phyloP scores from a whole-genome alignment of 257 asterid species.

The Lavandula angustifolia region DNA sequence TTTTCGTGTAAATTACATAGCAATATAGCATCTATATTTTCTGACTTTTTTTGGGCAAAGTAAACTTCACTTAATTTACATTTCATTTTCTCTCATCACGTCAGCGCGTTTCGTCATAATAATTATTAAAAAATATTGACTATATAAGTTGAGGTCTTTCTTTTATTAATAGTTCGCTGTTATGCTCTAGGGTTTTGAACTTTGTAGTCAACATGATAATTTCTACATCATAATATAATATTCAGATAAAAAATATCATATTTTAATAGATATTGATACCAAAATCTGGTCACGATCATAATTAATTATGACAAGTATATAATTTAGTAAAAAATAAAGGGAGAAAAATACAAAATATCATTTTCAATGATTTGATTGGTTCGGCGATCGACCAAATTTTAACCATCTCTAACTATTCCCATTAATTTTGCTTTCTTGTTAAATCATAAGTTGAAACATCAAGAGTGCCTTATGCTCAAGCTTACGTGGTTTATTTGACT shows the following conservation, averaged over 20 bases:
- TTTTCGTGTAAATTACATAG: conserved; percentile 38
- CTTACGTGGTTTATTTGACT: conserved; percentile 19
- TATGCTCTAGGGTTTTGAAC: neutral
- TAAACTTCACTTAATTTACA: conserved; percentile 31
- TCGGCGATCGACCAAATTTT: conserved; percentile 25
- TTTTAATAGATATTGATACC: neutral
- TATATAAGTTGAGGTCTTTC: conserved; percentile 21
- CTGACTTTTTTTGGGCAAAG: conserved; percentile 16
- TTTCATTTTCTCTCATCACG: conserved; percentile 27
- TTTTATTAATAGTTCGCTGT: neutral
- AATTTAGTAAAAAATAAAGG: neutral
- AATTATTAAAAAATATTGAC: neutral
- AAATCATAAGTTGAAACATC: conserved; percentile 8
- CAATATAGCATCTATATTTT: conserved; percentile 23
- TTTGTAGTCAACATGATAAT: neutral
- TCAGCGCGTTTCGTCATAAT: conserved; percentile 29
- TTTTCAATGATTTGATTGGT: neutral
- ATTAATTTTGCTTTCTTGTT: neutral
- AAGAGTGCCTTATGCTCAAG: conserved; percentile 10
- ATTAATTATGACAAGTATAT: neutral
- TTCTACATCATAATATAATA: neutral
- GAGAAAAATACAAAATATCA: neutral
- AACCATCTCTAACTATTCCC: conserved; percentile 3
- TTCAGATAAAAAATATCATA: no score
- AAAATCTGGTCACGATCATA: neutral